Conservation (phyloP, 2,329 filamentous ascomycete genomes). For the Geosmithia putterillii region DNA sequence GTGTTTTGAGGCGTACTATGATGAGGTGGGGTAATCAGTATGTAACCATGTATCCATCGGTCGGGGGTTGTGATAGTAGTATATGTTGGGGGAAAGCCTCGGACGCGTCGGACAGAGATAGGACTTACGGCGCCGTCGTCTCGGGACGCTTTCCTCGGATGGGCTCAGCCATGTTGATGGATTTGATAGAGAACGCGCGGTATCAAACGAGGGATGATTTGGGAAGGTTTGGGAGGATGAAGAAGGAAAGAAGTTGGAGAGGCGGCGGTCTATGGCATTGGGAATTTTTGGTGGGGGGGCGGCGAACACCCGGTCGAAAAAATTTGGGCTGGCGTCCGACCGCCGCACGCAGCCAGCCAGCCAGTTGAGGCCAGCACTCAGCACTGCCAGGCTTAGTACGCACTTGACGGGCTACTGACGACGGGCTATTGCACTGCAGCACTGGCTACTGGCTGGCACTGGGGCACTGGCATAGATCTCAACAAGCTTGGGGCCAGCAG, state of each 20-base stretch:
- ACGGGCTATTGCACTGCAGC: background rate
- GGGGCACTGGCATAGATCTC: background rate
- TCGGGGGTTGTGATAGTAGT: slow-evolving; percentile 1
- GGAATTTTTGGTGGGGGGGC: slow-evolving; percentile 26
- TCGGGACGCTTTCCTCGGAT: slow-evolving; percentile 52
- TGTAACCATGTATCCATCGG: slow-evolving; percentile 7
- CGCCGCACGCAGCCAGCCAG: slow-evolving; percentile 1
- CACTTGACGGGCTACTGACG: background rate
- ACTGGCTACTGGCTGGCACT: background rate
- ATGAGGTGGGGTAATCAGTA: slow-evolving; percentile 26
- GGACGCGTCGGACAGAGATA: slow-evolving; percentile 13
- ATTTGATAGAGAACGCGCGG: slow-evolving; percentile 9
- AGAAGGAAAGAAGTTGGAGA: slow-evolving; percentile 16
- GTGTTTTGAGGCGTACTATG: slow-evolving; percentile 97
- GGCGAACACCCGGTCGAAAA: slow-evolving; percentile 3
- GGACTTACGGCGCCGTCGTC: slow-evolving; percentile 45
- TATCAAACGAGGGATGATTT: slow-evolving; percentile 5
- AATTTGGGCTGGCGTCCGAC: slow-evolving; percentile 2
- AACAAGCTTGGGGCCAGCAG: background rate
- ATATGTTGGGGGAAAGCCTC: slow-evolving; percentile 3
- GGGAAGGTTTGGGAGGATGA: slow-evolving; percentile 12
- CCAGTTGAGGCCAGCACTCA: background rate
- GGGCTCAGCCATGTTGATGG: slow-evolving; percentile 43
- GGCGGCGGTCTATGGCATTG: slow-evolving; percentile 18
- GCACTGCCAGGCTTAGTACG: background rate